Conservation (phyloP, 495 filamentous ascomycete species). For the Aspergillus ostianus region DNA sequence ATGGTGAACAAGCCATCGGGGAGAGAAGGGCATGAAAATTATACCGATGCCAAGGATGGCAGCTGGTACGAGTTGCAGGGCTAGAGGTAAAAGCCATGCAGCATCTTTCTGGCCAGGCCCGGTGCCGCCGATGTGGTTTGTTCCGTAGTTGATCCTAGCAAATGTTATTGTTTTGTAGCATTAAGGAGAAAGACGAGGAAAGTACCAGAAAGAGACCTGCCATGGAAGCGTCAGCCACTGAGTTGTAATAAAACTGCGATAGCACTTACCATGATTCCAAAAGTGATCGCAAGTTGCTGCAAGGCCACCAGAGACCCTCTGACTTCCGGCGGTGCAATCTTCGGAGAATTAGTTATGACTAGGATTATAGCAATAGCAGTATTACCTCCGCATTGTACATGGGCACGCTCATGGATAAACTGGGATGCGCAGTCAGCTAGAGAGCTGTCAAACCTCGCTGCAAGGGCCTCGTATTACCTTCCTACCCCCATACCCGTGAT, state of each 20-base stretch:
- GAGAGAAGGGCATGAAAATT: constrained; percentile 71
- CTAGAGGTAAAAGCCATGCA: constrained; percentile 5
- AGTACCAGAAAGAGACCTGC: constrained; percentile 18
- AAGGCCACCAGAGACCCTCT: constrained; percentile 66
- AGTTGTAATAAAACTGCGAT: not conserved
- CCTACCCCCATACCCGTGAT: constrained; percentile 54
- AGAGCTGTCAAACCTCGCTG: too few species aligned
- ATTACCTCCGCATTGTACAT: constrained; percentile 65
- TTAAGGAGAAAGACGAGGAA: not conserved
- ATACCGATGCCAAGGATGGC: constrained; percentile 60
- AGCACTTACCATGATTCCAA: constrained; percentile 66
- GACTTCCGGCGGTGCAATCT: constrained; percentile 48
- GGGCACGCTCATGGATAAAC: constrained; percentile 12
- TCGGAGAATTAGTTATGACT: not conserved
- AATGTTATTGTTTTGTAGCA: not conserved
- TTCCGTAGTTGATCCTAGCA: constrained; percentile 19
- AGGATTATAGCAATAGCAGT: not conserved
- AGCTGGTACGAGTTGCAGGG: constrained; percentile 39
- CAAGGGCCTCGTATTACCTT: constrained; percentile 6
- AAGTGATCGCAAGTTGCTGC: constrained; percentile 74
- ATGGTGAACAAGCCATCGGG: constrained; percentile 67
- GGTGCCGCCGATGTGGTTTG: constrained; percentile 7
- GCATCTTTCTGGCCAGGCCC: not conserved
- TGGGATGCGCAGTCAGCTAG: not conserved
- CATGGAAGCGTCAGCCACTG: not conserved